These are phyloP conservation scores for Lipomyces sp. DNA, from an alignment of 805 yeast genomes.

Conservation along the genomic window DNA sequence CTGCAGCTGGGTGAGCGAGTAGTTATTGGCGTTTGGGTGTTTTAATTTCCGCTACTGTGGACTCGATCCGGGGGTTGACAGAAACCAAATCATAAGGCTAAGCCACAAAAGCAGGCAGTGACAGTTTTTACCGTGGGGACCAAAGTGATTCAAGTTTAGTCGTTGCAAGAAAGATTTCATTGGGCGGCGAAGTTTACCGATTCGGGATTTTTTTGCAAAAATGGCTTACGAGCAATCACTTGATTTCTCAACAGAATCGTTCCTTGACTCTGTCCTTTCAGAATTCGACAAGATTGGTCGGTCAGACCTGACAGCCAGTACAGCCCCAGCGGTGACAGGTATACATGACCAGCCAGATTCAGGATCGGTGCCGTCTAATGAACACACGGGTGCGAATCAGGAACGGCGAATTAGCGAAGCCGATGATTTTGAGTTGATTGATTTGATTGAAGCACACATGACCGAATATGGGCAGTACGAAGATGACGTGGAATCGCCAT, in stretches of 20 bases:
- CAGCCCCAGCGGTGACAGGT: neutral
- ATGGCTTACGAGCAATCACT: slow-evolving; percentile 4
- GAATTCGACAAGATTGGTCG: slow-evolving; percentile 21
- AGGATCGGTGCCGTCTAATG: neutral
- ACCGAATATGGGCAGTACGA: slow-evolving; percentile 6
- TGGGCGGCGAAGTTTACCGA: too few relatives aligned
- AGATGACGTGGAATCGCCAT: slow-evolving; percentile 2
- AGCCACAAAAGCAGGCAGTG: too few relatives aligned
- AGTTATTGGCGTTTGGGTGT: too few relatives aligned
- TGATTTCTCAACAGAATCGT: slow-evolving; percentile 16
- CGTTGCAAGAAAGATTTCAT: too few relatives aligned
- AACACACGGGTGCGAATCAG: neutral
- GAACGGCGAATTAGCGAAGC: neutral
- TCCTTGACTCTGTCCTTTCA: slow-evolving; percentile 21
- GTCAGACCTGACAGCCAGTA: neutral
- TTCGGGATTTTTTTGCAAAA: neutral
- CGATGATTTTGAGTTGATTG: slow-evolving; percentile 26
- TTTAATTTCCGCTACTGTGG: too few relatives aligned
- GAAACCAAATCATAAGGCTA: too few relatives aligned
- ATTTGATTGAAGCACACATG: slow-evolving; percentile 27
- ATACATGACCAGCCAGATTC: neutral
- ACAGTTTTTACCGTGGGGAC: too few relatives aligned
- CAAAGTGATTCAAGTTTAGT: too few relatives aligned
- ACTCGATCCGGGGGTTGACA: too few relatives aligned
- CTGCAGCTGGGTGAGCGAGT: too few relatives aligned